phyloP scores from a whole-genome alignment of 192 early-diverging fungal species.

The Entomortierella parvispora region DNA sequence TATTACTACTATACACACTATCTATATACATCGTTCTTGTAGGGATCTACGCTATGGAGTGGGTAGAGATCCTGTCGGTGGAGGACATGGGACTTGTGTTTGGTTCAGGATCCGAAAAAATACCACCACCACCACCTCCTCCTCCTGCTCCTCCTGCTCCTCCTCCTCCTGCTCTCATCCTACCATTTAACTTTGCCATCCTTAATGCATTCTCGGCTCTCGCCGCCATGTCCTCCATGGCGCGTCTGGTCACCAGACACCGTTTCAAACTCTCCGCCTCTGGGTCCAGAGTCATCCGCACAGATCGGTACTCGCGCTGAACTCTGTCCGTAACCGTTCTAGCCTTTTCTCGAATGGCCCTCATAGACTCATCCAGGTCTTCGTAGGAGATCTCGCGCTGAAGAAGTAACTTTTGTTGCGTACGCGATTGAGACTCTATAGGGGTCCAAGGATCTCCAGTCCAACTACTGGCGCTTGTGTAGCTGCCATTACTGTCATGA shows the following conservation, averaged over 20 bases:
- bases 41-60: too few relatives aligned
- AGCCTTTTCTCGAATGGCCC: conserved; percentile 6
- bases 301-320: conserved; percentile 31
- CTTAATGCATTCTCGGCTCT: not conserved
- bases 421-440: conserved; percentile 18
- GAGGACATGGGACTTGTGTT: too few relatives aligned
- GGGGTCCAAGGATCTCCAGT: conserved; percentile 11
- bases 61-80: too few relatives aligned
- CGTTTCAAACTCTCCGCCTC: conserved; percentile 19
- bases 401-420: conserved; percentile 40
- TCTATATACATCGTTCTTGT: too few relatives aligned
- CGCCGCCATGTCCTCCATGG: not conserved
- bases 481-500: not conserved
- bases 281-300: conserved; percentile 24
- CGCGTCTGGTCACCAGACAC: conserved; percentile 11
- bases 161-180: not conserved
- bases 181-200: not conserved
- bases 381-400: conserved; percentile 26
- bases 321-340: conserved; percentile 24
- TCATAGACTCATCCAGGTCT: conserved; percentile 20
- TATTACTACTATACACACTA: too few relatives aligned
- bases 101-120: too few relatives aligned
- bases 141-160: not conserved
- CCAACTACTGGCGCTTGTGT: not conserved
- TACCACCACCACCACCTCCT: too few relatives aligned